Conservation (phyloP, 2,329 filamentous ascomycete species). For the Claviceps pazoutovae region DNA sequence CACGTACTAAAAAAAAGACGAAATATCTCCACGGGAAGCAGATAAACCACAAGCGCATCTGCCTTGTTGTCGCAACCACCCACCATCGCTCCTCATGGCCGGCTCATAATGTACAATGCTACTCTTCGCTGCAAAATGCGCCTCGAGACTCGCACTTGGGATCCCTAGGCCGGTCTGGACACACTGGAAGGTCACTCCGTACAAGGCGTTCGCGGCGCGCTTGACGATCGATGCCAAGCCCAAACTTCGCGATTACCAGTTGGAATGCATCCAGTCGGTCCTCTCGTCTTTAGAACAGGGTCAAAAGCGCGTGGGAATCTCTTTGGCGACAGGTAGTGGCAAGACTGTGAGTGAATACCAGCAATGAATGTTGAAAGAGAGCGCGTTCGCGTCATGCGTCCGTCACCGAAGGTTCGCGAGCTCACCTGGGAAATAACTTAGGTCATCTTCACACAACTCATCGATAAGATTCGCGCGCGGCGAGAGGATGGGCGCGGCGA, state of each 20-base stretch:
- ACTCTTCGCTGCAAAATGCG: slow-evolving; percentile 16
- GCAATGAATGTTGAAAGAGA: neutral
- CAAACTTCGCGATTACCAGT: slow-evolving; percentile 68
- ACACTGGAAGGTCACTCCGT: slow-evolving; percentile 3
- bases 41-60: too few relatives aligned
- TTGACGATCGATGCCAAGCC: slow-evolving; percentile 23
- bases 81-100: neutral
- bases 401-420: neutral
- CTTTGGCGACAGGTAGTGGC: slow-evolving; percentile 73
- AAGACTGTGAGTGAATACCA: slow-evolving; percentile 52
- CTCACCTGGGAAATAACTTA: slow-evolving; percentile 17
- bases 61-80: neutral
- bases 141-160: slow-evolving; percentile 11
- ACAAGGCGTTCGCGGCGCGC: slow-evolving; percentile 13
- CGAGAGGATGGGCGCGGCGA: slow-evolving; percentile 33
- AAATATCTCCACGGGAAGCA: too few relatives aligned
- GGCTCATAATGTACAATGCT: slow-evolving; percentile 24
- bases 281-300: slow-evolving; percentile 54
- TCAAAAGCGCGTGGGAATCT: slow-evolving; percentile 69
- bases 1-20: too few relatives aligned
- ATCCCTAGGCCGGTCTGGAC: slow-evolving; percentile 3
- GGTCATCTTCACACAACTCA: slow-evolving; percentile 94
- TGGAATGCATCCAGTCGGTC: slow-evolving; percentile 80
- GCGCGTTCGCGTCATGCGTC: neutral
- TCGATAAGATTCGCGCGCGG: slow-evolving; percentile 52